Percentiles rank a stretch among this genome's conserved stretches.
Conservation (phyloP, 1,139 yeast genomes). For the Yueomyces sp. region DNA sequence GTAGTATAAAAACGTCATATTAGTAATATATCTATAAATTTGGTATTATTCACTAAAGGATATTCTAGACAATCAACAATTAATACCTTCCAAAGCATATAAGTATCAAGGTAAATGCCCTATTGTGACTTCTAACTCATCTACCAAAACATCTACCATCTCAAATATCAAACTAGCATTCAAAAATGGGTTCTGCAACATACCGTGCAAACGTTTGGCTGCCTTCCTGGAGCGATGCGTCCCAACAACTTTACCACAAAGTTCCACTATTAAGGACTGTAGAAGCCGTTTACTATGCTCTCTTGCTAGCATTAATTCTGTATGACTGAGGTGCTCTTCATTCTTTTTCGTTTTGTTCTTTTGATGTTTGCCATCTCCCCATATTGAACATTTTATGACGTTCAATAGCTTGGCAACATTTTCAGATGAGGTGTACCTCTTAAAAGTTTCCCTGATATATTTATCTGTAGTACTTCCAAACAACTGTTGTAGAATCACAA, state of each 20-base stretch:
- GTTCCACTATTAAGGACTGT: slow-evolving; percentile 46
- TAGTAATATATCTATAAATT: too few species aligned
- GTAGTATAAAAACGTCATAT: too few species aligned
- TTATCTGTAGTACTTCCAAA: slow-evolving; percentile 83
- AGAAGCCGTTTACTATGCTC: slow-evolving; percentile 50
- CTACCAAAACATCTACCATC: slow-evolving; percentile 25
- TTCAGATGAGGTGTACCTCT: slow-evolving; percentile 34
- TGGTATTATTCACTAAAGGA: too few species aligned
- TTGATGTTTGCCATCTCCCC: slow-evolving; percentile 32
- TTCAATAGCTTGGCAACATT: slow-evolving; percentile 35
- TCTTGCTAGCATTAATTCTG: slow-evolving; percentile 41
- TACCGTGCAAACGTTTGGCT: slow-evolving; percentile 42
- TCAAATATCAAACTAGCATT: slow-evolving; percentile 53
- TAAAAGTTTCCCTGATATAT: slow-evolving; percentile 42
- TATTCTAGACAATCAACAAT: too few species aligned
- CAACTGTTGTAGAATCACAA: slow-evolving; percentile 71
- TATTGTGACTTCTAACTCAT: background rate
- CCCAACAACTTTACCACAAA: slow-evolving; percentile 70
- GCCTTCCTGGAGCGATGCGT: slow-evolving; percentile 52
- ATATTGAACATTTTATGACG: slow-evolving; percentile 36
- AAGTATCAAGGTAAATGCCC: too few species aligned
- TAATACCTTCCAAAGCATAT: too few species aligned
- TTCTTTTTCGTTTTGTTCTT: slow-evolving; percentile 12
- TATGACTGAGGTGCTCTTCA: slow-evolving; percentile 24
- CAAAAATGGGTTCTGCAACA: slow-evolving; percentile 63